phyloP scores from a whole-genome alignment of 2,329 filamentous ascomycete genomes.

The Colletotrichum sp. region DNA sequence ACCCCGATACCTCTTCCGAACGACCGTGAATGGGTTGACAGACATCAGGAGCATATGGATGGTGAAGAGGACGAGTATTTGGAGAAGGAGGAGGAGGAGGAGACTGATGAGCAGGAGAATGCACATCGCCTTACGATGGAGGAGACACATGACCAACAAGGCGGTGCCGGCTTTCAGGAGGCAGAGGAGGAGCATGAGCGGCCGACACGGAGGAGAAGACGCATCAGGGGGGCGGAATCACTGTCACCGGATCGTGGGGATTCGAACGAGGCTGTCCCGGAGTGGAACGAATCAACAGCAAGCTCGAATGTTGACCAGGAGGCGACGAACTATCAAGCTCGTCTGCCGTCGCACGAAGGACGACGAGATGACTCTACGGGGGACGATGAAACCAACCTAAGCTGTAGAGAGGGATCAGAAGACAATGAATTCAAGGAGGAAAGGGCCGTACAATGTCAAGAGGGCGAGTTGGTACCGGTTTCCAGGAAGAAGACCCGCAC shows the following conservation, averaged over 20 bases:
- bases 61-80: too few species aligned
- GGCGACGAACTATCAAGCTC: background rate
- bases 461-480: background rate
- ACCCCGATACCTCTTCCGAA: too few species aligned
- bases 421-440: rapidly evolving
- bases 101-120: background rate
- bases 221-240: too few species aligned
- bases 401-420: rapidly evolving
- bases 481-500: background rate
- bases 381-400: background rate
- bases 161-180: background rate
- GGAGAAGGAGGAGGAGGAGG: too few species aligned
- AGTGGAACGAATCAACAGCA: too few species aligned
- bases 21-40: background rate
- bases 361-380: background rate
- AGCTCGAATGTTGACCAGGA: too few species aligned
- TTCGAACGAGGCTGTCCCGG: too few species aligned
- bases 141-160: background rate
- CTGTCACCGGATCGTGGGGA: too few species aligned
- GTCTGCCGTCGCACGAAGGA: background rate
- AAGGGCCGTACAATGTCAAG: rapidly evolving
- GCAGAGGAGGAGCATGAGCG: background rate
- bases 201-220: too few species aligned
- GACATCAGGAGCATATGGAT: background rate
- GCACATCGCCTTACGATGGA: background rate